These are phyloP conservation scores for Dictyostelium brefeldianum DNA, from an alignment of 78 protist genomes.

Conservation along the genomic window DNA sequence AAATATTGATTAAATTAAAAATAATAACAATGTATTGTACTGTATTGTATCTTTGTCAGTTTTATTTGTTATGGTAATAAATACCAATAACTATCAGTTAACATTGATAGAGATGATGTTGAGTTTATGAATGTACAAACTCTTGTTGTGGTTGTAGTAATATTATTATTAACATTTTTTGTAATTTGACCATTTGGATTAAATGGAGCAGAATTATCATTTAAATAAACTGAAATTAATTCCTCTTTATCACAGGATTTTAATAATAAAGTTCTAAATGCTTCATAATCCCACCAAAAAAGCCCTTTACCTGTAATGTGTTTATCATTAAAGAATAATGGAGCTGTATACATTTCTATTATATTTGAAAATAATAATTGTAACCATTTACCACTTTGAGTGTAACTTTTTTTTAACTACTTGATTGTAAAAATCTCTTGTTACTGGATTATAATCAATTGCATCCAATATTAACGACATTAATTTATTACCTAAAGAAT, in stretches of 20 bases:
- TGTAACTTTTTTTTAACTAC: not conserved
- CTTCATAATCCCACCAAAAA: not conserved
- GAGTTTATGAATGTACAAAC: not conserved
- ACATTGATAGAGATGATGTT: not conserved
- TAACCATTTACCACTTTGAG: not conserved
- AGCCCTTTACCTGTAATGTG: not conserved
- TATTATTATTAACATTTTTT: too few relatives aligned
- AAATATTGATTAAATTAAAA: too few relatives aligned
- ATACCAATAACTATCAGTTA: not conserved
- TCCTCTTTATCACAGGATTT: not conserved
- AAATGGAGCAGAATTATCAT: not conserved
- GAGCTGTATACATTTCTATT: not conserved
- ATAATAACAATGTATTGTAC: too few relatives aligned
- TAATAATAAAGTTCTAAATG: not conserved
- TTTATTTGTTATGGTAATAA: not conserved
- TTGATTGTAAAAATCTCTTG: not conserved
- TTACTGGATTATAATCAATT: not conserved
- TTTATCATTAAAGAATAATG: not conserved
- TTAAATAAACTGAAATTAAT: not conserved
- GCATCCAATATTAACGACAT: not conserved
- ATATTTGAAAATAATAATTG: not conserved
- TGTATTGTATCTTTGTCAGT: too few relatives aligned
- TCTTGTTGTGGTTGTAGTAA: too few relatives aligned
- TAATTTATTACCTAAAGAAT: not conserved
- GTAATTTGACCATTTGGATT: slow-evolving; percentile 3